These are phyloP conservation scores for Dissophora ornata DNA, from an alignment of 192 early-diverging fungal genomes.

Conservation along the genomic window DNA sequence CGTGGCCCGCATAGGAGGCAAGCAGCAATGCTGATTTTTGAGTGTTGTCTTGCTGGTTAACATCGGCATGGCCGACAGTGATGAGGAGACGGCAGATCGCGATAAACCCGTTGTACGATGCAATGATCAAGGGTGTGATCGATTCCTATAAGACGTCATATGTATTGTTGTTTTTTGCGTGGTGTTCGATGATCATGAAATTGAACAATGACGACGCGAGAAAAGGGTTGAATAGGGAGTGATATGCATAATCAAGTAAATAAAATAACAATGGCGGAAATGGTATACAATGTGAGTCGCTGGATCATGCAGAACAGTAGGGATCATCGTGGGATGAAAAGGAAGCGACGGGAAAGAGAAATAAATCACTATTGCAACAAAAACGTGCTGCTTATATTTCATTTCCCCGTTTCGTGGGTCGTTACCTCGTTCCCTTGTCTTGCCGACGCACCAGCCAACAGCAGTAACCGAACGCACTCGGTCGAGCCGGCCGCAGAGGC, in stretches of 20 bases:
- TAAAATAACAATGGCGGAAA: neutral
- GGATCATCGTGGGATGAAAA: neutral
- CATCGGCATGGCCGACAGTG: constrained; percentile 53
- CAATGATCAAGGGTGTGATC: constrained; percentile 76
- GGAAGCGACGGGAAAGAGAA: neutral
- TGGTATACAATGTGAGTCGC: neutral
- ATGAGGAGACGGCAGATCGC: constrained; percentile 59
- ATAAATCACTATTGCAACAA: neutral
- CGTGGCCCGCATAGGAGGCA: constrained; percentile 50
- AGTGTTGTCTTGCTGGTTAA: constrained; percentile 56
- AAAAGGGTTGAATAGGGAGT: neutral
- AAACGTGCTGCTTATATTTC: neutral
- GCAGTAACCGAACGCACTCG: constrained; percentile 54
- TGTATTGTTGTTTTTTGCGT: no score
- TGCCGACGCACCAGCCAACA: constrained; percentile 45
- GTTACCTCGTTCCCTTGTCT: constrained; percentile 53
- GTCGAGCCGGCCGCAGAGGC: constrained; percentile 48
- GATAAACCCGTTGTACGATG: constrained; percentile 63
- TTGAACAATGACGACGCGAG: neutral
- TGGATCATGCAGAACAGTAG: constrained; percentile 8
- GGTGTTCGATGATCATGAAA: neutral
- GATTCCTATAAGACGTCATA: constrained; percentile 31
- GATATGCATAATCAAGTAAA: no score
- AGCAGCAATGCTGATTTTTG: constrained; percentile 53
- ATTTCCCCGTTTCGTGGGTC: neutral